These are phyloP conservation scores for Capsicum pubescens DNA, from an alignment of 257 asterid genomes.

Conservation along the genomic window DNA sequence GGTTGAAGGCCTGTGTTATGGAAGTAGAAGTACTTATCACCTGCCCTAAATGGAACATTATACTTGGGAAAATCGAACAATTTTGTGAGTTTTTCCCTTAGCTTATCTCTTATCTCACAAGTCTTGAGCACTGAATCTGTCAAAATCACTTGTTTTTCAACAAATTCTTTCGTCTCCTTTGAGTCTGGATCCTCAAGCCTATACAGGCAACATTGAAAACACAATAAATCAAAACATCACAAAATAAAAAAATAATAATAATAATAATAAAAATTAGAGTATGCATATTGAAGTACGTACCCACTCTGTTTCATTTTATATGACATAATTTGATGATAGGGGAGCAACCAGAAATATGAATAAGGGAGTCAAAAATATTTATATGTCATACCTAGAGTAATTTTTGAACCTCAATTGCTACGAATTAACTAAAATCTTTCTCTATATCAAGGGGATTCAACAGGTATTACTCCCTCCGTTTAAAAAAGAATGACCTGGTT, in stretches of 20 bases:
- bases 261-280: background rate
- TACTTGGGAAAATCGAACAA: constrained; percentile 78
- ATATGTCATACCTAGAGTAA: background rate
- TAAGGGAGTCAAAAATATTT: background rate
- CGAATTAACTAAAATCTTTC: background rate
- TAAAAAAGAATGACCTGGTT: no score
- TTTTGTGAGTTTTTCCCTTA: constrained; percentile 65
- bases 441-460: background rate
- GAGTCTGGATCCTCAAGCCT: constrained; percentile 99
- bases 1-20: constrained; percentile 96
- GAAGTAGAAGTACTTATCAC: constrained; percentile 82
- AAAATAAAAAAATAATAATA: background rate
- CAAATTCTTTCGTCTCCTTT: constrained; percentile 81
- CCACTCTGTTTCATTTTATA: background rate
- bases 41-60: constrained; percentile 82
- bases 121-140: constrained; percentile 74
- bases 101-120: constrained; percentile 77
- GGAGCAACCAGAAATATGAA: background rate
- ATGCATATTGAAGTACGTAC: background rate
- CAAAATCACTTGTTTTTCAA: constrained; percentile 69
- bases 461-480: no score
- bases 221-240: background rate
- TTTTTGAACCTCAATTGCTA: background rate
- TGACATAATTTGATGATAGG: background rate
- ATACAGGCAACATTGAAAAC: constrained; percentile 29